Evolutionary conservation across 305 asterid species (phyloP).

Genomic region (Fraxinus sp.): DNA sequence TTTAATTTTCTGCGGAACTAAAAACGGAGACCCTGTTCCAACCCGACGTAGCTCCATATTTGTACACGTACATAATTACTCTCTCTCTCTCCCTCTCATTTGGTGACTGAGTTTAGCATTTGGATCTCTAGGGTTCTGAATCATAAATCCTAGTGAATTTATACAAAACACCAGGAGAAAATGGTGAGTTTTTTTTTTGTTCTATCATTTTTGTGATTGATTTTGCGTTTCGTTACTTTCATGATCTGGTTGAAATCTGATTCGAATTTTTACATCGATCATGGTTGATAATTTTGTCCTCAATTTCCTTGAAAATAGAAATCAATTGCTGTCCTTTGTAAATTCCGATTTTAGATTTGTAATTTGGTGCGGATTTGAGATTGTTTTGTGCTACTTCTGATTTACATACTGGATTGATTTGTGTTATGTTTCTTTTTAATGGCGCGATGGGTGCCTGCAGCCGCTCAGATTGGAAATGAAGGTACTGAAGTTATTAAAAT

Average conservation of each 20-base stretch:
- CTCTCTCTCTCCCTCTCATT: not conserved
- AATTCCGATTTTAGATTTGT: slow-evolving; percentile 1
- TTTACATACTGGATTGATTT: slow-evolving; percentile 9
- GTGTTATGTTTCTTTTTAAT: not conserved
- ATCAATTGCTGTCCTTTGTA: not conserved
- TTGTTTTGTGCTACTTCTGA: slow-evolving; percentile 20
- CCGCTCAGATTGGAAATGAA: slow-evolving; percentile 75
- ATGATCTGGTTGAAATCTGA: slow-evolving; percentile 26
- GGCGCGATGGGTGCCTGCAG: slow-evolving; percentile 40
- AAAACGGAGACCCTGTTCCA: not conserved
- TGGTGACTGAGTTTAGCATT: not conserved
- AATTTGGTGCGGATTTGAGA: not conserved
- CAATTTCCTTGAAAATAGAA: not conserved
- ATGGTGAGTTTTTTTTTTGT: slow-evolving; percentile 7
- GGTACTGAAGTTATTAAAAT: slow-evolving; percentile 38
- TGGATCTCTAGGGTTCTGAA: slow-evolving; percentile 7
- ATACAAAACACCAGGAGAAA: not conserved
- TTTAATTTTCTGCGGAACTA: not conserved
- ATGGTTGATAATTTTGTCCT: not conserved
- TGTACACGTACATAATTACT: not conserved
- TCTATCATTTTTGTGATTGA: not conserved
- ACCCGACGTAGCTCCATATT: not conserved
- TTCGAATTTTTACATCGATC: slow-evolving; percentile 6
- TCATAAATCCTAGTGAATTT: not conserved
- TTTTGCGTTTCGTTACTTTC: slow-evolving; percentile 10